Base-by-base conservation (phyloP, 1,284 basidiomycete species). In the Meira nashicola region DNA sequence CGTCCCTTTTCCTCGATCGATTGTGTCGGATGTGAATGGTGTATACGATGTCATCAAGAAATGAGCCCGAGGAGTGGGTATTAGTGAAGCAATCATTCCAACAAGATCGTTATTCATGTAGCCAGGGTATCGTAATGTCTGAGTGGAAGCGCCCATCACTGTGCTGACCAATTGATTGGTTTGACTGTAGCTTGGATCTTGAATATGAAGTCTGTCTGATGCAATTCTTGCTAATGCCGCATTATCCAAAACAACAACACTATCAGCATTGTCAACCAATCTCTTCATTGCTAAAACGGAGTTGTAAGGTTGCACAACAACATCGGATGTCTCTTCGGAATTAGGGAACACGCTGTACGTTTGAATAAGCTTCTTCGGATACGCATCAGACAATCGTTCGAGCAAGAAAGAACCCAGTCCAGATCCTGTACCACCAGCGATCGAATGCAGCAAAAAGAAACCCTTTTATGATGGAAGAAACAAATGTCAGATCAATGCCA, bases 31-130 rank as follows among this genome's bases (percentile, higher is more conserved):
- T 1, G 93, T 96, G 80, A 98, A 98, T 0, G 95, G 94, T 3
- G 95, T 99, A 75, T 98, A 99, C 15, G 91, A 92, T n/a, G 95
- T 98, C 89, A 94, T 96, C 60, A 99, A 84, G 84, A 98, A 98
- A 80, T 99, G 95, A 74, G 93, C 97, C 55, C 94, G 84, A n/a
- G 95, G 94, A 10, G 95, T 98, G 2, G 95, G 95, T 68, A 98
- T 97, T 55, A 99, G 84, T 12, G 90, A 93, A 1, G 95, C 92
- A 59, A 98, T 89, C 71, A 99, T 96, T 25, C 93, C 92, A 66
- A 96, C 92, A 9, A 78, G 86, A 77, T 99, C 94, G 74, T 98
- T 99, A 83, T 98, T 98, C 94, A 97, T 98, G 81, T 98, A 98
- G 54, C 92, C 90, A 0, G 95, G 95, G 81, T 96, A 98, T 69